Conservation (phyloP, 768 basidiomycete species). For the Pleurotus salmoneostramineus region DNA sequence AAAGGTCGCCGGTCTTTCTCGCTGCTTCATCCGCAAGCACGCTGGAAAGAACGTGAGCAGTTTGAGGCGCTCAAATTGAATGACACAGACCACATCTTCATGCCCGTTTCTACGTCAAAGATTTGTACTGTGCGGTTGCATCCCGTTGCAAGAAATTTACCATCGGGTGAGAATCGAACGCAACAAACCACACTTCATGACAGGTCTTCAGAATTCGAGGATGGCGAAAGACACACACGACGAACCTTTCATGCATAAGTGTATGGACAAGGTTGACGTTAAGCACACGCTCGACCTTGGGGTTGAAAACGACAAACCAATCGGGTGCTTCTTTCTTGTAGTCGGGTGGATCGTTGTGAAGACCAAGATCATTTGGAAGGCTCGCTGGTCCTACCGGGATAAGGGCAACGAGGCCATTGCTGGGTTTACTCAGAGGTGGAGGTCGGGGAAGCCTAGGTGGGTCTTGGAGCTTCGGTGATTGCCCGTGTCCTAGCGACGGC, state of each 20-base stretch:
- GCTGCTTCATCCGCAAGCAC: conserved; percentile 76
- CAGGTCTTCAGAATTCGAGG: not conserved
- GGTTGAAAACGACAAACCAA: conserved; percentile 86
- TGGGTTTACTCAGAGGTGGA: no score
- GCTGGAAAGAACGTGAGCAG: conserved; percentile 30
- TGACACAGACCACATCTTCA: conserved; percentile 69
- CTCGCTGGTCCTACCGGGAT: no score
- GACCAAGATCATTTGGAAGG: conserved; percentile 48
- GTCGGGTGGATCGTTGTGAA: conserved; percentile 42
- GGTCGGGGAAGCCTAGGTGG: no score
- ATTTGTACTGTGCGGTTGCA: conserved; percentile 94
- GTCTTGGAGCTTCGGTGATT: no score
- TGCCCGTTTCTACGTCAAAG: conserved; percentile 87
- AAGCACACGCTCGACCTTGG: conserved; percentile 63
- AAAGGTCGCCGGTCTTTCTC: conserved; percentile 74
- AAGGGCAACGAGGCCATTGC: no score
- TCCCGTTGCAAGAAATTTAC: conserved; percentile 89
- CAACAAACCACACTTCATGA: conserved; percentile 66
- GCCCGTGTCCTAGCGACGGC: no score
- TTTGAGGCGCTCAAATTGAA: conserved; percentile 9
- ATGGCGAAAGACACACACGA: not conserved
- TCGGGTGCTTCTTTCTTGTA: conserved; percentile 67
- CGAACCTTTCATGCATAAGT: conserved; percentile 76
- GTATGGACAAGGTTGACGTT: conserved; percentile 79
- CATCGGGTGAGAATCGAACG: conserved; percentile 94